Conservation (phyloP, 345 rosid species). For the Corchorus capsularis region DNA sequence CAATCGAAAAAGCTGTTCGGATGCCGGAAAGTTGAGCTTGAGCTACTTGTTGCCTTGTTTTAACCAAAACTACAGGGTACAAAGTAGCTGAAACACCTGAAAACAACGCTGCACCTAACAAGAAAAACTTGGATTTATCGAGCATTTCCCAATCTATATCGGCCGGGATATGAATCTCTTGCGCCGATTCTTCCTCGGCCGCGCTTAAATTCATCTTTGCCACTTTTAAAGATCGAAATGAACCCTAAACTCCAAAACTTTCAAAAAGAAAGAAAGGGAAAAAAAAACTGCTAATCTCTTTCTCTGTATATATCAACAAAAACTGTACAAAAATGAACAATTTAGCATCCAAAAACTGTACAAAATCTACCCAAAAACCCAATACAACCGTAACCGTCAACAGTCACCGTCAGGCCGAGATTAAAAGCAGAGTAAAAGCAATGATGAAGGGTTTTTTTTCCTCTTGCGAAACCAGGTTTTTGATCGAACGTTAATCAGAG, state of each 20-base stretch:
- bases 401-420: background rate
- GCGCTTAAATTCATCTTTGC: conserved; percentile 60
- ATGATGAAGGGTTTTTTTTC: conserved; percentile 12
- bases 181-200: conserved; percentile 55
- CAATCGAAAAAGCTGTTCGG: conserved; percentile 49
- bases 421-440: background rate
- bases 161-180: conserved; percentile 59
- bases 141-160: conserved; percentile 92
- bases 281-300: background rate
- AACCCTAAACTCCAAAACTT: background rate
- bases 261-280: background rate
- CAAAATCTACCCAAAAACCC: background rate
- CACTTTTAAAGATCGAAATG: conserved; percentile 26
- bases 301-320: background rate
- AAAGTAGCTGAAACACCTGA: conserved; percentile 82
- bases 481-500: conserved; percentile 17
- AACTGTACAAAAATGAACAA: background rate
- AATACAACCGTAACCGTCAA: background rate
- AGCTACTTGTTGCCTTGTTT: conserved; percentile 88
- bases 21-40: conserved; percentile 61
- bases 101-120: conserved; percentile 89
- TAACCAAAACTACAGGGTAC: conserved; percentile 74
- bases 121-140: conserved; percentile 81
- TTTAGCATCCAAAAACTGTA: background rate
- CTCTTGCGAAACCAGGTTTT: conserved; percentile 19